Percentiles rank a stretch among this genome's conserved stretches.
These are phyloP conservation scores for Sherardia arvensis DNA, from an alignment of 257 asterid species.

Conservation along the genomic window DNA sequence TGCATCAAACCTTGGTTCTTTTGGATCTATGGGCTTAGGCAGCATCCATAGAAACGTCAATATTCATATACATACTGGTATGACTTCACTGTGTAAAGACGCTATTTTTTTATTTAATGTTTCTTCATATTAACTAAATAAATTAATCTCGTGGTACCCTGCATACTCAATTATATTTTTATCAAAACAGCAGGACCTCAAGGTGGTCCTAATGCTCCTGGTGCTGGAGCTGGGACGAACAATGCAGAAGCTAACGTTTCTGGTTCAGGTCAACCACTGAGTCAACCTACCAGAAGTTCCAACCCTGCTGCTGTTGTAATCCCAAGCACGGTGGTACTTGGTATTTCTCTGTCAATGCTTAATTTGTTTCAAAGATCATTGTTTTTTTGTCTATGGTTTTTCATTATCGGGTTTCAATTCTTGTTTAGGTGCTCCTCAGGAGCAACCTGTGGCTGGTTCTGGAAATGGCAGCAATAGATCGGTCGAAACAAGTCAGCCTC, in stretches of 20 bases:
- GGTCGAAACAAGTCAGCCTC: background rate
- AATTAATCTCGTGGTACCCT: too few relatives aligned
- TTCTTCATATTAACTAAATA: too few relatives aligned
- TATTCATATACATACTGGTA: slow-evolving; percentile 86
- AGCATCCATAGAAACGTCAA: slow-evolving; percentile 63
- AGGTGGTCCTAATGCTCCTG: slow-evolving; percentile 30
- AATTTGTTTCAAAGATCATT: slow-evolving; percentile 14
- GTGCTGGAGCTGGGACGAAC: slow-evolving; percentile 37
- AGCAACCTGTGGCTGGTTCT: slow-evolving; percentile 20
- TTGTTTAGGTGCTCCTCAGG: slow-evolving; percentile 25
- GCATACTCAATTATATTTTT: too few relatives aligned
- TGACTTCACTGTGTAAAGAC: slow-evolving; percentile 1
- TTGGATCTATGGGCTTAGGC: slow-evolving; percentile 52
- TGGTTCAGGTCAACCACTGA: slow-evolving; percentile 40
- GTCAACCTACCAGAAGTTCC: slow-evolving; percentile 22
- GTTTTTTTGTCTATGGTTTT: background rate
- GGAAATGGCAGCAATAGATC: slow-evolving; percentile 15
- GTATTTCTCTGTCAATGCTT: slow-evolving; percentile 27
- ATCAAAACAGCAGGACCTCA: slow-evolving; percentile 32
- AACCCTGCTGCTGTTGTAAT: slow-evolving; percentile 27
- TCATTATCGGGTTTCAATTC: slow-evolving; percentile 1
- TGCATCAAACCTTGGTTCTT: slow-evolving; percentile 33
- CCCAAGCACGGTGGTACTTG: slow-evolving; percentile 33
- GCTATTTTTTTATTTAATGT: background rate
- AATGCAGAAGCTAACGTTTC: slow-evolving; percentile 41